Evolutionary conservation across 495 filamentous ascomycete species (phyloP).

Genomic region (Xylaria intraflava): DNA sequence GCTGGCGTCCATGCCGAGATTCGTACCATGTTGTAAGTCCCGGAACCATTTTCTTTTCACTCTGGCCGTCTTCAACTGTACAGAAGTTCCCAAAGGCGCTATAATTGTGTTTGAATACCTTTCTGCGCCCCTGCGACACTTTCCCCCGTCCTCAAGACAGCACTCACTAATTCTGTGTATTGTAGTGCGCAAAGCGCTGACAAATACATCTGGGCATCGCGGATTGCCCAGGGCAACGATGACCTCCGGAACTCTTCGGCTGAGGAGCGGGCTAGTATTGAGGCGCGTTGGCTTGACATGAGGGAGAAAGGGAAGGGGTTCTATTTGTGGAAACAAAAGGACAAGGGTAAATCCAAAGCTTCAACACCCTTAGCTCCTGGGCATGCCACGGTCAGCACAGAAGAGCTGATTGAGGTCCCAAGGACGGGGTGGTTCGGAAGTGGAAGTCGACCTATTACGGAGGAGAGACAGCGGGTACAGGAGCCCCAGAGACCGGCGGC

Average conservation of each 20-base stretch:
- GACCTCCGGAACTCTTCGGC: slow-evolving; percentile 44
- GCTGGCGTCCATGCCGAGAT: slow-evolving; percentile 71
- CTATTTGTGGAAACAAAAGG: slow-evolving; percentile 33
- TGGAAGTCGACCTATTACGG: slow-evolving; percentile 30
- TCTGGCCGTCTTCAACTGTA: background rate
- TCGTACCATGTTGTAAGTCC: slow-evolving; percentile 44
- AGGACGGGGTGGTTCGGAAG: slow-evolving; percentile 37
- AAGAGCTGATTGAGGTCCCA: slow-evolving; percentile 16
- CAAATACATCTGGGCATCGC: slow-evolving; percentile 65
- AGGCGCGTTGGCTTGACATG: slow-evolving; percentile 50
- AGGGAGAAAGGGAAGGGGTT: slow-evolving; percentile 48
- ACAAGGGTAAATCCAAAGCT: slow-evolving; percentile 27
- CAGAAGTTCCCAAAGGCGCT: too few species aligned
- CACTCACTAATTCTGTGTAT: background rate
- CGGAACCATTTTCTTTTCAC: background rate
- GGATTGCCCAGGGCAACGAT: slow-evolving; percentile 64
- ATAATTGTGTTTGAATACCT: too few species aligned
- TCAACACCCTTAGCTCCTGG: slow-evolving; percentile 7
- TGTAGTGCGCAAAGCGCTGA: slow-evolving; percentile 50
- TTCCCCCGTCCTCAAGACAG: background rate
- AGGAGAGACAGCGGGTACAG: slow-evolving; percentile 43
- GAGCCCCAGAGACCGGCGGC: slow-evolving; percentile 33
- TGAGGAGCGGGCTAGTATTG: slow-evolving; percentile 52
- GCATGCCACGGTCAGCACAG: slow-evolving; percentile 11
- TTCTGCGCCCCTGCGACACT: too few species aligned